Evolutionary conservation across 768 basidiomycete species (phyloP).

Genomic region (Crepidotus variabilis): DNA sequence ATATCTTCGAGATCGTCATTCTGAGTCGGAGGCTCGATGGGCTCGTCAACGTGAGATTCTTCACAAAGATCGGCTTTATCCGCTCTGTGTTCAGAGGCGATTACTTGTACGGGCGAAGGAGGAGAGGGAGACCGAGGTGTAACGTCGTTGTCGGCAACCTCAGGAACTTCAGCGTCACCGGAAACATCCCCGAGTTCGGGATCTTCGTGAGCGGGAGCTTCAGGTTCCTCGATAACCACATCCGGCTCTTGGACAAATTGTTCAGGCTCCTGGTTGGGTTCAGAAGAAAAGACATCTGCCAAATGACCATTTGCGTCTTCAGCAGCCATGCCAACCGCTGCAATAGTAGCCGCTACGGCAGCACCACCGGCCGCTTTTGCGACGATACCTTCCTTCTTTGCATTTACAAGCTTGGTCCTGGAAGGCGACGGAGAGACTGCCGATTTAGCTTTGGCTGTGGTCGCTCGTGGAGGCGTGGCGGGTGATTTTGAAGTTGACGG

Average conservation of each 20-base stretch:
- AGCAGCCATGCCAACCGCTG: slow-evolving; percentile 2
- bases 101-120: background rate
- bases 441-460: slow-evolving; percentile 20
- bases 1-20: slow-evolving; percentile 46
- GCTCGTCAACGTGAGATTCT: background rate
- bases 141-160: background rate
- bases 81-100: too few species aligned
- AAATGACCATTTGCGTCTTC: slow-evolving; percentile 4
- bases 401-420: background rate
- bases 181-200: background rate
- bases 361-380: slow-evolving; percentile 13
- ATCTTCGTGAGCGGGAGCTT: background rate
- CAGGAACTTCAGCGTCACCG: background rate
- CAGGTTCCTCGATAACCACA: background rate
- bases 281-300: slow-evolving; percentile 1
- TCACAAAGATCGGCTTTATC: background rate
- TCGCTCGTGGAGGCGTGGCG: slow-evolving; percentile 16
- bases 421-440: slow-evolving; percentile 12
- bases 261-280: slow-evolving; percentile 3
- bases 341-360: slow-evolving; percentile 8
- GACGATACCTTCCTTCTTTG: background rate
- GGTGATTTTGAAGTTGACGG: slow-evolving; percentile 22
- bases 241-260: background rate
- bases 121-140: background rate
- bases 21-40: background rate